Conservation (phyloP, 2,329 filamentous ascomycete species). For the Cercospora citrullina region DNA sequence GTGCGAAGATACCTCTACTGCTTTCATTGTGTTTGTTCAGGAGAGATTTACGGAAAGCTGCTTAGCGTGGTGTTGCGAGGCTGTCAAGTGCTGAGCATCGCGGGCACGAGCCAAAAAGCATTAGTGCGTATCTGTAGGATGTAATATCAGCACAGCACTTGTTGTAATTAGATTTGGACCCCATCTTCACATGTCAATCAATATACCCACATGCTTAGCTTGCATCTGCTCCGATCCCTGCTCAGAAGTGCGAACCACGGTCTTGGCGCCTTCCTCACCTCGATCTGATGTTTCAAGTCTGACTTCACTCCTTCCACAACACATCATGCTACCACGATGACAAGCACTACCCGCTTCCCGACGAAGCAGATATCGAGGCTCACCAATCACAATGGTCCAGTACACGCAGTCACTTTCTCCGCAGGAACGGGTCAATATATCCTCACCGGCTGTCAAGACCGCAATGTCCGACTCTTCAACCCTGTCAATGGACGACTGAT, state of each 20-base stretch:
- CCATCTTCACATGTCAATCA: slow-evolving; percentile 1
- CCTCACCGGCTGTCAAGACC: slow-evolving; percentile 83
- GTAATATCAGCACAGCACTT: slow-evolving; percentile 18
- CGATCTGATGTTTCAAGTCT: neutral
- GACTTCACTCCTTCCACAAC: neutral
- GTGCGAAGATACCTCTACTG: slow-evolving; percentile 32
- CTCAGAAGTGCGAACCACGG: neutral
- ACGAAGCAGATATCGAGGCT: slow-evolving; percentile 29
- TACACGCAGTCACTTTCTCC: slow-evolving; percentile 54
- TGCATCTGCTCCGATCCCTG: neutral
- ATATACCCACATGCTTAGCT: neutral
- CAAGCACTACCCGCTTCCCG: slow-evolving; percentile 28
- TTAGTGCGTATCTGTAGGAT: slow-evolving; percentile 20
- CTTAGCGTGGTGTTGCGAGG: slow-evolving; percentile 26
- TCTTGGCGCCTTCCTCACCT: slow-evolving; percentile 7
- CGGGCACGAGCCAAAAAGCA: slow-evolving; percentile 18
- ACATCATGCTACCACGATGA: slow-evolving; percentile 19
- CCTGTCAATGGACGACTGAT: slow-evolving; percentile 62
- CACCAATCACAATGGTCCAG: slow-evolving; percentile 40
- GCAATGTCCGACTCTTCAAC: slow-evolving; percentile 83
- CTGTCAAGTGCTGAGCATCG: slow-evolving; percentile 27
- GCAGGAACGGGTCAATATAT: slow-evolving; percentile 56
- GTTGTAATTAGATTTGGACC: slow-evolving; percentile 3
- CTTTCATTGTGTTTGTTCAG: slow-evolving; percentile 30
- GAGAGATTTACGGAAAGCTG: slow-evolving; percentile 14